A percentile compares a stretch with the other conserved stretches of the same genome.
These are phyloP conservation scores for Lactifluus hygrophoroides DNA, from an alignment of 768 basidiomycete species.

Conservation along the genomic window DNA sequence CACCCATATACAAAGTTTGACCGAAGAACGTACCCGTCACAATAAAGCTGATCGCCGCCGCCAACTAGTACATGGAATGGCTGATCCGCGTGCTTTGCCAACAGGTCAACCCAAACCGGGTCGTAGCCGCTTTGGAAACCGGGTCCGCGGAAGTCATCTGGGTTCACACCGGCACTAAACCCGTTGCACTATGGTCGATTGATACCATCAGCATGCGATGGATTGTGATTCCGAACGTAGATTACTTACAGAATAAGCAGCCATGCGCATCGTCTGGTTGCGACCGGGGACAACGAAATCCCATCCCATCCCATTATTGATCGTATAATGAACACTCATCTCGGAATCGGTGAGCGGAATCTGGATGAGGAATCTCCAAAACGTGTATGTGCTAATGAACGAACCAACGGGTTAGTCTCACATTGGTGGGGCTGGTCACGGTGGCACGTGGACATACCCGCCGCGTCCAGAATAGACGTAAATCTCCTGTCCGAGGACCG, in stretches of 20 bases:
- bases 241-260: slow-evolving; percentile 65
- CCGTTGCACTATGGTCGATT: slow-evolving; percentile 62
- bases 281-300: slow-evolving; percentile 79
- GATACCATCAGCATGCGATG: slow-evolving; percentile 1
- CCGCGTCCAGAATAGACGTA: slow-evolving; percentile 53
- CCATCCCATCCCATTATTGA: slow-evolving; percentile 72
- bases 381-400: slow-evolving; percentile 64
- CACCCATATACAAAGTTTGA: neutral
- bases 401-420: too few relatives aligned
- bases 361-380: slow-evolving; percentile 88
- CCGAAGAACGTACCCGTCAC: slow-evolving; percentile 56
- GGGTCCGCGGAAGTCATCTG: slow-evolving; percentile 75
- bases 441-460: slow-evolving; percentile 30
- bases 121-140: slow-evolving; percentile 79
- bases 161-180: slow-evolving; percentile 83
- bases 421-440: too few relatives aligned
- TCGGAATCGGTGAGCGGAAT: slow-evolving; percentile 66
- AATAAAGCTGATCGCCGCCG: slow-evolving; percentile 91
- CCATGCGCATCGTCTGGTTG: slow-evolving; percentile 84
- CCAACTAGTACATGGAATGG: slow-evolving; percentile 92
- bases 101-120: slow-evolving; percentile 90
- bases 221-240: neutral
- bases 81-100: slow-evolving; percentile 64
- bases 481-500: slow-evolving; percentile 57
- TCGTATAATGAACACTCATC: slow-evolving; percentile 68